Base-by-base conservation (phyloP, 1,284 basidiomycete genomes). In the Ganoderma resinaceum region DNA sequence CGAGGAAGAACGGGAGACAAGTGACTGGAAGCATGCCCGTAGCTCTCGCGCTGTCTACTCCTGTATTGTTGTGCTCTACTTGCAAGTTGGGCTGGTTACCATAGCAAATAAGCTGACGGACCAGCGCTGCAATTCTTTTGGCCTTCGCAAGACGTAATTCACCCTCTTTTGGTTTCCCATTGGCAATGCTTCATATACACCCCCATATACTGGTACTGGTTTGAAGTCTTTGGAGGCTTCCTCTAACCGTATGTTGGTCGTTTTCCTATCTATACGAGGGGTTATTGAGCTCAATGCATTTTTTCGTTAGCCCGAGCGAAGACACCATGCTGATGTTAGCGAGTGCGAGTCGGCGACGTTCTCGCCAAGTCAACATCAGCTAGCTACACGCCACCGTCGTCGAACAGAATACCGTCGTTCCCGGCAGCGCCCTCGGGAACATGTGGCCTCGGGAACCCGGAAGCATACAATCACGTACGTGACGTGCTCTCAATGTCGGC, bases 1-100 rank as follows among this genome's bases (percentile, higher is more conserved):
- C 65, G 65, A 42, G 57, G 57, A 6, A 49, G 61, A 35, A 52
- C 40, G 16, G 65, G 60, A 9, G 60, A 57, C 12, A 23, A 20
- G 5, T 43, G 52, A 46, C 18, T 23, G 29, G 14, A 18, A 3
- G 6, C 12, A 16, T 29, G 29, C 14, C 20, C n/a, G 9, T 43
- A 52, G 37, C 43, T 57, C 29, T 53, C 40, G 40, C 40, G 52
- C 52, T 63, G 7, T 33, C 35, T 46, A 12, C 37, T 61, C 23
- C 46, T 2, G 29, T 31, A 20, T 29, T 14, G 20, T 52, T 52
- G 29, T 33, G 31, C 18, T 55, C 33, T 55, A 8, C 16, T 33
- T 33, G 52, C 18, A 12, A 2, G 6, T 55, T 18, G 29, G 29
- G 14, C 52, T 31, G 52, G 46, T 49, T 49, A 49, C 46, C n/a